These are phyloP conservation scores for Cutaneotrichosporon dermatis DNA, from an alignment of 1,284 basidiomycete species.

Conservation along the genomic window DNA sequence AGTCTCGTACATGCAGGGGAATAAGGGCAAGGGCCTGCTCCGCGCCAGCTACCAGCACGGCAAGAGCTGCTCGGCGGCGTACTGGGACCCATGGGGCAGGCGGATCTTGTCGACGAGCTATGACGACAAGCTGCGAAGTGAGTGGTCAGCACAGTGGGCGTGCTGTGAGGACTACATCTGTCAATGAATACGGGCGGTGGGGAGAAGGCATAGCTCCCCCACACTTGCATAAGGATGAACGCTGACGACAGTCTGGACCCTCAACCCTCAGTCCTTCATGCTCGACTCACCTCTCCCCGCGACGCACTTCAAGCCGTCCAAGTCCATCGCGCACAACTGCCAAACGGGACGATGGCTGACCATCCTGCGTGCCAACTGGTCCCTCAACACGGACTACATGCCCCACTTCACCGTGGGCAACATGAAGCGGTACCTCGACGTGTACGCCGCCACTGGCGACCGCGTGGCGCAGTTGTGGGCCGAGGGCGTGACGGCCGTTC, in stretches of 20 bases:
- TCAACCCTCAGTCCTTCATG: conserved; percentile 37
- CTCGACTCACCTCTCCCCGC: conserved; percentile 30
- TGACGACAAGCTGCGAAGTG: conserved; percentile 48
- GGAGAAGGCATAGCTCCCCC: no score
- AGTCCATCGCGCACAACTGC: conserved; percentile 47
- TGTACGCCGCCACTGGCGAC: conserved; percentile 44
- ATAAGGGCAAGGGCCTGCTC: conserved; percentile 35
- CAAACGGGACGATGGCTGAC: conserved; percentile 52
- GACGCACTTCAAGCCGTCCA: conserved; percentile 35
- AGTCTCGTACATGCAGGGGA: conserved; percentile 17
- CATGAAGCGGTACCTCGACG: conserved; percentile 50
- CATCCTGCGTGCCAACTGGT: conserved; percentile 52
- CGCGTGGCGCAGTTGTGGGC: conserved; percentile 38
- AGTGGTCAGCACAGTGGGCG: conserved; percentile 6
- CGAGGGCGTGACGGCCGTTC: conserved; percentile 49
- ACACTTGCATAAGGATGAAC: no score
- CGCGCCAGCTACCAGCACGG: conserved; percentile 44
- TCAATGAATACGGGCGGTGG: no score
- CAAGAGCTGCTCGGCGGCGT: conserved; percentile 50
- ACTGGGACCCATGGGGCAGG: conserved; percentile 51
- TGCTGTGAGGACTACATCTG: no score
- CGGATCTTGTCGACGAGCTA: conserved; percentile 50
- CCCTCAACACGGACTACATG: conserved; percentile 44
- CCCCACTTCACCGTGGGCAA: conserved; percentile 51
- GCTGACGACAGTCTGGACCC: conserved; percentile 43